Conservation (phyloP, 805 yeast genomes). For the Lachancea meyersii region DNA sequence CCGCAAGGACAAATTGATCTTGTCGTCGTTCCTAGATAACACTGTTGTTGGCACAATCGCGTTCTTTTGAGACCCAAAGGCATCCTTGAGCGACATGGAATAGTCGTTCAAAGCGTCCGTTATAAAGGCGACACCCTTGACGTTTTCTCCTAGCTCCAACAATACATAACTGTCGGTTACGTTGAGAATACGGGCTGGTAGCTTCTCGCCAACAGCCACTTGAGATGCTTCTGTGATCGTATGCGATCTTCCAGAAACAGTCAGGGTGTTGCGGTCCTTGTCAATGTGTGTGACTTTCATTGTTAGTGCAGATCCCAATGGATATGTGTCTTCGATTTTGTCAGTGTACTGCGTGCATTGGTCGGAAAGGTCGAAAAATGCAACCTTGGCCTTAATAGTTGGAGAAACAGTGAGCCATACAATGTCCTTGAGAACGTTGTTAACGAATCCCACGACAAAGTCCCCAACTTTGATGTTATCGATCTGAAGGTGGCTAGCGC, state of each 20-base stretch:
- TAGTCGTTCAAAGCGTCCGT: slow-evolving; percentile 76
- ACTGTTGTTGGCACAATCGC: slow-evolving; percentile 56
- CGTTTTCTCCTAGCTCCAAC: slow-evolving; percentile 60
- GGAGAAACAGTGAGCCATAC: slow-evolving; percentile 71
- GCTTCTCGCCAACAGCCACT: slow-evolving; percentile 45
- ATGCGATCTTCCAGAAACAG: slow-evolving; percentile 45
- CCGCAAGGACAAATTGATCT: slow-evolving; percentile 60
- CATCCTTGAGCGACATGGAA: slow-evolving; percentile 44
- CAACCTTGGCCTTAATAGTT: slow-evolving; percentile 55
- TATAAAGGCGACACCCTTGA: slow-evolving; percentile 52
- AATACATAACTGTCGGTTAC: slow-evolving; percentile 55
- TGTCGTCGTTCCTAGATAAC: slow-evolving; percentile 37
- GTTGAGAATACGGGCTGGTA: slow-evolving; percentile 59
- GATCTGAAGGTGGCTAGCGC: slow-evolving; percentile 32
- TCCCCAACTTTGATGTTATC: slow-evolving; percentile 45
- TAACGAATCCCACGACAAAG: slow-evolving; percentile 54
- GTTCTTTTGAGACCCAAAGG: slow-evolving; percentile 39
- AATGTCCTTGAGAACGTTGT: slow-evolving; percentile 52
- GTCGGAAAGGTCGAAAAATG: slow-evolving; percentile 56
- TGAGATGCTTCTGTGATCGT: slow-evolving; percentile 39
- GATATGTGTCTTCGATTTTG: slow-evolving; percentile 51
- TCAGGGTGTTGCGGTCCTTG: slow-evolving; percentile 43
- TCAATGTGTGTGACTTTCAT: slow-evolving; percentile 52
- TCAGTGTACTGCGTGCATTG: slow-evolving; percentile 42
- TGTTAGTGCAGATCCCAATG: slow-evolving; percentile 65